These are phyloP conservation scores for Phlegmacium glaucopus DNA, from an alignment of 768 basidiomycete species.

Conservation along the genomic window DNA sequence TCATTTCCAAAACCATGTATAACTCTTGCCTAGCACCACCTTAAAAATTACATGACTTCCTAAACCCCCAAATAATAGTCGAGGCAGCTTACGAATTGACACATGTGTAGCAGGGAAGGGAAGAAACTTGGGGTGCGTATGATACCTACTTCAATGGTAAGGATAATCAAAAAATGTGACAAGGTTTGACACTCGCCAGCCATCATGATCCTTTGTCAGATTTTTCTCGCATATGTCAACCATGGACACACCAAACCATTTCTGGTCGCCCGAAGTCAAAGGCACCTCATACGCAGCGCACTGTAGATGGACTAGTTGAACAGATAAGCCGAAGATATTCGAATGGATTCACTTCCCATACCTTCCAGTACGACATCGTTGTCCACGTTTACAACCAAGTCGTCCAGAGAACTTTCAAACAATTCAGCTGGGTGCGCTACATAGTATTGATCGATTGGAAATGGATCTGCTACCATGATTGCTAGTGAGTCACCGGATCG, in stretches of 20 bases:
- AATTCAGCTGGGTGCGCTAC: slow-evolving; percentile 65
- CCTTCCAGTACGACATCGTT: slow-evolving; percentile 74
- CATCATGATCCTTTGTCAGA: slow-evolving; percentile 69
- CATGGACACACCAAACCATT: slow-evolving; percentile 69
- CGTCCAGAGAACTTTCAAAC: slow-evolving; percentile 57
- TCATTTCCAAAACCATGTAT: slow-evolving; percentile 70
- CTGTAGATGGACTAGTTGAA: slow-evolving; percentile 64
- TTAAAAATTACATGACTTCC: slow-evolving; percentile 11
- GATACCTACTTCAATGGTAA: slow-evolving; percentile 55
- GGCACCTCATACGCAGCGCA: slow-evolving; percentile 90
- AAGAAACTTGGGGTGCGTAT: slow-evolving; percentile 73
- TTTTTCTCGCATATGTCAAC: slow-evolving; percentile 56
- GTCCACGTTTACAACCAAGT: slow-evolving; percentile 68
- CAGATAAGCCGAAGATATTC: neutral
- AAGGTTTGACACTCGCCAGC: slow-evolving; percentile 51
- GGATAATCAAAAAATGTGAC: neutral
- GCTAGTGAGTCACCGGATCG: slow-evolving; percentile 77
- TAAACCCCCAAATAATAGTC: neutral
- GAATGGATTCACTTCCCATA: slow-evolving; percentile 5
- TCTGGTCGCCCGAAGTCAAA: slow-evolving; percentile 55
- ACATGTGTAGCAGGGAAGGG: slow-evolving; percentile 74
- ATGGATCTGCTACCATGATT: slow-evolving; percentile 64
- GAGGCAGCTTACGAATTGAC: slow-evolving; percentile 50
- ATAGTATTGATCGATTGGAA: slow-evolving; percentile 76
- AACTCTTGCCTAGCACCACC: slow-evolving; percentile 73